Percentiles rank a stretch among this genome's conserved stretches.
Conservation (phyloP, 108 stramenopile genomes). For the Discostella stelligeroides region DNA sequence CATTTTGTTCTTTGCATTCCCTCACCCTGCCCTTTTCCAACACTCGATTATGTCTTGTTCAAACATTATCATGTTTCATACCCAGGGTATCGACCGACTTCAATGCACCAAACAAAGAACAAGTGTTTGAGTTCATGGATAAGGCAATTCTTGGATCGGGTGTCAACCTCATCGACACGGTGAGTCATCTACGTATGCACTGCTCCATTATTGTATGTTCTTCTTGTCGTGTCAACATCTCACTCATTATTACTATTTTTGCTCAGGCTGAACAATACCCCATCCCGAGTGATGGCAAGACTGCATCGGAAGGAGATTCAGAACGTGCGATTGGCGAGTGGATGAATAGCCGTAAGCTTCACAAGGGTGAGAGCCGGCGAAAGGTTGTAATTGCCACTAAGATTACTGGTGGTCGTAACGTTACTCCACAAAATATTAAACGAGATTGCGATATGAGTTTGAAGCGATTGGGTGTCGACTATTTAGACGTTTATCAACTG, state of each 20-base stretch:
- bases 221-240: no score
- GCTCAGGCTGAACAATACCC: conserved; percentile 82
- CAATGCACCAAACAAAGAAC: conserved; percentile 76
- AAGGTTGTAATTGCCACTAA: conserved; percentile 88
- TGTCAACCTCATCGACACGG: conserved; percentile 84
- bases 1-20: conserved; percentile 2
- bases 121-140: conserved; percentile 81
- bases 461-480: conserved; percentile 77
- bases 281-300: conserved; percentile 69
- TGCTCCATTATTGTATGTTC: no score
- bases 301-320: conserved; percentile 72
- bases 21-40: conserved; percentile 1
- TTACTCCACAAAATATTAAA: conserved; percentile 53
- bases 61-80: no score
- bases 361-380: conserved; percentile 51
- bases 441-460: conserved; percentile 67
- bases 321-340: conserved; percentile 84
- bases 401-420: conserved; percentile 84
- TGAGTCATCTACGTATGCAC: conserved; percentile 10
- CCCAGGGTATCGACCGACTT: conserved; percentile 72
- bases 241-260: background rate
- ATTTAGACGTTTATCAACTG: conserved; percentile 85
- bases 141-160: conserved; percentile 73
- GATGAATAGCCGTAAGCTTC: conserved; percentile 72
- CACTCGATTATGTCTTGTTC: background rate